phyloP scores from a whole-genome alignment of 31 red algal genomes.

The Endocladia muricata region DNA sequence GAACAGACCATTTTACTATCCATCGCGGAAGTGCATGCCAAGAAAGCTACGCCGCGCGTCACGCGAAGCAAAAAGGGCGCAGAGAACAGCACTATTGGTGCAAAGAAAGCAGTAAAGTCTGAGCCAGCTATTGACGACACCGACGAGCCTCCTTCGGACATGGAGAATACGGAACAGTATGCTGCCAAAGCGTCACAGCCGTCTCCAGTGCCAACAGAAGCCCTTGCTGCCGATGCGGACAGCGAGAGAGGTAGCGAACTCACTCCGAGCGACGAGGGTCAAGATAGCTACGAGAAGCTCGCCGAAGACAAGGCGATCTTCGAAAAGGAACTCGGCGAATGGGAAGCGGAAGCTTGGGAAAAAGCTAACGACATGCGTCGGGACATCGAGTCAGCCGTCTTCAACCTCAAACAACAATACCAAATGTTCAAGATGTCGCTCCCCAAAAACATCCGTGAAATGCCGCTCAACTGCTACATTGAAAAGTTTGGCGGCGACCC shows the following conservation, averaged over 20 bases:
- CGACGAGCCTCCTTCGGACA: not conserved
- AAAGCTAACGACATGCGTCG: too few relatives aligned
- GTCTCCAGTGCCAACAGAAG: not conserved
- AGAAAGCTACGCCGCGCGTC: not conserved
- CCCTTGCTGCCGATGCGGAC: not conserved
- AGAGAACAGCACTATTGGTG: not conserved
- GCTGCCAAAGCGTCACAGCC: not conserved
- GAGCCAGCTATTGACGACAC: not conserved
- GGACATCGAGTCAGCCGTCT: too few relatives aligned
- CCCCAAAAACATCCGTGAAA: too few relatives aligned
- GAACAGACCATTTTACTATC: not conserved
- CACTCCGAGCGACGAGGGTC: not conserved
- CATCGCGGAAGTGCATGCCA: not conserved
- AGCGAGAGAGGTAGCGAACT: not conserved
- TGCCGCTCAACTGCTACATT: too few relatives aligned
- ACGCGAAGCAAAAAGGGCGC: not conserved
- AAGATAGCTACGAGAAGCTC: not conserved
- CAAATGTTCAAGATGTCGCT: too few relatives aligned
- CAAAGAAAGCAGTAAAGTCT: not conserved
- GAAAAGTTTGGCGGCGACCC: too few relatives aligned
- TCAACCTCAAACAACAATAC: too few relatives aligned
- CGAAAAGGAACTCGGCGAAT: too few relatives aligned
- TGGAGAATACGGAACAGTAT: not conserved
- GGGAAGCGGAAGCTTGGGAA: too few relatives aligned
- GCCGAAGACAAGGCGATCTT: not conserved